phyloP scores from a whole-genome alignment of 2,329 filamentous ascomycete genomes.

The Fusarium algeriense region DNA sequence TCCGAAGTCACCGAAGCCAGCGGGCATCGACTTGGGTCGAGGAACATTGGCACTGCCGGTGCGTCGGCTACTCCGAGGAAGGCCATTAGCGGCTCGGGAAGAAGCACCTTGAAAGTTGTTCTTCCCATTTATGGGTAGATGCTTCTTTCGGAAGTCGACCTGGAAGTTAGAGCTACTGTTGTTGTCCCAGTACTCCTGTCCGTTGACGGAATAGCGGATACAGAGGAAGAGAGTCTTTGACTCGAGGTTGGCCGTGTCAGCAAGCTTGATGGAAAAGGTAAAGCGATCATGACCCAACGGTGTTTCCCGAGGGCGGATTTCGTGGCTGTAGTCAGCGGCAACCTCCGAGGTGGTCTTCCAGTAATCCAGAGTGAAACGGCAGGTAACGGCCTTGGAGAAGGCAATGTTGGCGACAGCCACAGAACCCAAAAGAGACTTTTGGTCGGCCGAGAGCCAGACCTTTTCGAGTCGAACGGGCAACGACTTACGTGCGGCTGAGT shows the following conservation, averaged over 20 bases:
- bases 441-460: slow-evolving; percentile 88
- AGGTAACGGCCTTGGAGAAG: slow-evolving; percentile 90
- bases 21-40: slow-evolving; percentile 67
- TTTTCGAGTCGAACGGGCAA: slow-evolving; percentile 84
- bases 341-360: slow-evolving; percentile 99
- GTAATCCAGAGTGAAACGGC: slow-evolving; percentile 95
- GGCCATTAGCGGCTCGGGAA: slow-evolving; percentile 63
- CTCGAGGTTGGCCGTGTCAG: slow-evolving; percentile 91
- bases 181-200: slow-evolving; percentile 95
- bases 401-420: slow-evolving; percentile 88
- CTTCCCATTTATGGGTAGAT: slow-evolving; percentile 71
- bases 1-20: slow-evolving; percentile 78
- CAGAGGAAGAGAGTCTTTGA: slow-evolving; percentile 94
- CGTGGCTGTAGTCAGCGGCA: slow-evolving; percentile 85
- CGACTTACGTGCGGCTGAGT: slow-evolving; percentile 65
- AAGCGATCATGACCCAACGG: slow-evolving; percentile 85
- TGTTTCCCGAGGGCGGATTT: slow-evolving; percentile 75
- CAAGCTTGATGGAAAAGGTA: slow-evolving; percentile 92
- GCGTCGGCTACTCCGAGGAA: slow-evolving; percentile 77
- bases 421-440: slow-evolving; percentile 86
- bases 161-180: slow-evolving; percentile 90
- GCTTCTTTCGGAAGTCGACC: slow-evolving; percentile 89
- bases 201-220: slow-evolving; percentile 86
- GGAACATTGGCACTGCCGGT: slow-evolving; percentile 56
- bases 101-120: slow-evolving; percentile 63